Evolutionary conservation across 2,329 filamentous ascomycete species (phyloP).

Genomic region (Thielaviopsis euricoi): DNA sequence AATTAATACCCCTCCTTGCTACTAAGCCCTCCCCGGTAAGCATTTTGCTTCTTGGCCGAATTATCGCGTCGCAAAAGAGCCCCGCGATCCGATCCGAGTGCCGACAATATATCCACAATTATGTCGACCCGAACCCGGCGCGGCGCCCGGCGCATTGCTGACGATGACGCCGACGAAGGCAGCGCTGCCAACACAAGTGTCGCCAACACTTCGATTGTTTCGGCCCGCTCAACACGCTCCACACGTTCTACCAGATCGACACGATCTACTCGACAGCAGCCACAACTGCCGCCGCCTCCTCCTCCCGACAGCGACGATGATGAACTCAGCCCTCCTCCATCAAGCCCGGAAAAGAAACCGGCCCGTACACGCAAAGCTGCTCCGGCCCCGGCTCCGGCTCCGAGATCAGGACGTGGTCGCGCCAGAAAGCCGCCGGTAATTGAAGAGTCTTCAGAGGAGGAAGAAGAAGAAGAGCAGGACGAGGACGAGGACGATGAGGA

Average conservation of each 20-base stretch:
- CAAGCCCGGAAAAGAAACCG: conserved; percentile 14
- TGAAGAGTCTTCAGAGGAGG: neutral
- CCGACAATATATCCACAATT: conserved; percentile 18
- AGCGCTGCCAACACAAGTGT: conserved; percentile 29
- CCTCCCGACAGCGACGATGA: conserved; percentile 2
- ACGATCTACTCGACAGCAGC: neutral
- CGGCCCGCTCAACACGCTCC: conserved; percentile 4
- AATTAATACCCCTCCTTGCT: conserved; percentile 6
- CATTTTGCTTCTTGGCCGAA: neutral
- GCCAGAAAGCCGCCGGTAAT: neutral
- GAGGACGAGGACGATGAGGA: neutral
- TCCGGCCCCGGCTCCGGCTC: neutral
- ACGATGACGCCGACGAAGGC: conserved; percentile 57
- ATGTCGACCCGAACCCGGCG: conserved; percentile 24
- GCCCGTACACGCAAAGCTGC: conserved; percentile 23
- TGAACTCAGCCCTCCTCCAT: neutral
- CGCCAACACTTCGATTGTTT: conserved; percentile 15
- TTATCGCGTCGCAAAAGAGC: neutral
- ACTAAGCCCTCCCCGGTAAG: neutral
- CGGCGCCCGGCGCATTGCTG: conserved; percentile 36
- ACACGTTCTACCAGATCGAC: conserved; percentile 1
- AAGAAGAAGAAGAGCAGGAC: neutral
- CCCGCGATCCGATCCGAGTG: conserved; percentile 3
- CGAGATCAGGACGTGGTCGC: neutral
- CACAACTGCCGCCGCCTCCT: neutral